Evolutionary conservation across 108 stramenopile species (phyloP).

Genomic region (Fistulifera pelliculosa): DNA sequence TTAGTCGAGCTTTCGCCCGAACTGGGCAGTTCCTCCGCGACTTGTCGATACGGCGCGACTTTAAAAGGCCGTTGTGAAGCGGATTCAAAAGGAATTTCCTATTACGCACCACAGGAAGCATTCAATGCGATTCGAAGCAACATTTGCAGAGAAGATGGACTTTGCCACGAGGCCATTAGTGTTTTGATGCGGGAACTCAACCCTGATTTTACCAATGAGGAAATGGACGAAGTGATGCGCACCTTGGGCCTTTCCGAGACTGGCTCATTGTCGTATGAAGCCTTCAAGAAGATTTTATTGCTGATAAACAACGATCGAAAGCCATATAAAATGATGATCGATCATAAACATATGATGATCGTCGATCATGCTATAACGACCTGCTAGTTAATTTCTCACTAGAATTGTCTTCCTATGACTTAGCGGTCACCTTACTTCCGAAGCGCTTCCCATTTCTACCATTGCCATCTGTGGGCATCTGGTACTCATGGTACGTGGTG

Average conservation of each 20-base stretch:
- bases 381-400: too few relatives aligned
- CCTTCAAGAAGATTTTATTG: slow-evolving; percentile 23
- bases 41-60: slow-evolving; percentile 65
- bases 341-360: too few relatives aligned
- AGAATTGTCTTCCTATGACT: too few relatives aligned
- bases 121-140: slow-evolving; percentile 63
- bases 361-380: too few relatives aligned
- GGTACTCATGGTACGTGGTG: too few relatives aligned
- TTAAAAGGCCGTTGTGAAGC: slow-evolving; percentile 74
- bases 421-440: too few relatives aligned
- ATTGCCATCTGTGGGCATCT: too few relatives aligned
- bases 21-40: slow-evolving; percentile 44
- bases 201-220: slow-evolving; percentile 52
- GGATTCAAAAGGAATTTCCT: slow-evolving; percentile 57
- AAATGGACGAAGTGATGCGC: slow-evolving; percentile 48
- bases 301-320: too few relatives aligned
- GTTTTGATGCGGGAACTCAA: slow-evolving; percentile 55
- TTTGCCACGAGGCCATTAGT: slow-evolving; percentile 36
- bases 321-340: too few relatives aligned
- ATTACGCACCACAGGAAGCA: slow-evolving; percentile 20
- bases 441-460: too few relatives aligned
- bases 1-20: slow-evolving; percentile 39
- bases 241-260: slow-evolving; percentile 44
- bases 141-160: slow-evolving; percentile 35
- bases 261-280: slow-evolving; percentile 52